phyloP scores from a whole-genome alignment of 768 basidiomycete genomes.

The Ramaria rubella region DNA sequence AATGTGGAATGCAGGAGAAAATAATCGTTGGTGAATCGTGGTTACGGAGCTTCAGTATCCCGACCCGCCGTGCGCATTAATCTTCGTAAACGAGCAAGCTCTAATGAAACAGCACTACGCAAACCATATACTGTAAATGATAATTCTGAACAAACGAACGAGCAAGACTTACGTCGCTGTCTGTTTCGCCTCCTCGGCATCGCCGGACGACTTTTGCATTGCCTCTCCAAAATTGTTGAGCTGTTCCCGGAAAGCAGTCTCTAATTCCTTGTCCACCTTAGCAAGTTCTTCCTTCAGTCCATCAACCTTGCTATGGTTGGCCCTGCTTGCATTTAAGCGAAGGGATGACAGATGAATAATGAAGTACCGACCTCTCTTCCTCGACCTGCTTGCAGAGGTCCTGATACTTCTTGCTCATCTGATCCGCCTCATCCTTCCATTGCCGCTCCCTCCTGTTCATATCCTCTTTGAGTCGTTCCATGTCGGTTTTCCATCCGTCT shows the following conservation, averaged over 20 bases:
- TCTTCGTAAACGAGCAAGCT: constrained; percentile 62
- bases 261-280: constrained; percentile 14
- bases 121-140: constrained; percentile 7
- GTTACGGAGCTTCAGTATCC: not conserved
- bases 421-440: constrained; percentile 60
- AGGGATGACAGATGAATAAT: constrained; percentile 29
- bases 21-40: not conserved
- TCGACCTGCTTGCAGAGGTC: constrained; percentile 42
- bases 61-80: constrained; percentile 45
- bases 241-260: constrained; percentile 11
- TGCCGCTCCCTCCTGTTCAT: constrained; percentile 70
- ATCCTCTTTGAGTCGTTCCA: constrained; percentile 63
- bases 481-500: constrained; percentile 68
- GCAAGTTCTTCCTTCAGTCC: constrained; percentile 41
- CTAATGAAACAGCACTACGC: constrained; percentile 48
- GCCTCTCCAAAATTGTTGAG: constrained; percentile 12
- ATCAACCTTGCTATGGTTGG: constrained; percentile 42
- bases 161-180: constrained; percentile 52
- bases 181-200: constrained; percentile 49
- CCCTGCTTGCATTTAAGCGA: constrained; percentile 23
- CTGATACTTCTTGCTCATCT: constrained; percentile 60
- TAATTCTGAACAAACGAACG: not conserved
- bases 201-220: constrained; percentile 45
- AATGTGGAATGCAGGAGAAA: not conserved
- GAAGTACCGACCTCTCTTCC: constrained; percentile 48